Conservation (phyloP, 2,329 filamentous ascomycete species). For the Arthrobotrys sphaeroides region DNA sequence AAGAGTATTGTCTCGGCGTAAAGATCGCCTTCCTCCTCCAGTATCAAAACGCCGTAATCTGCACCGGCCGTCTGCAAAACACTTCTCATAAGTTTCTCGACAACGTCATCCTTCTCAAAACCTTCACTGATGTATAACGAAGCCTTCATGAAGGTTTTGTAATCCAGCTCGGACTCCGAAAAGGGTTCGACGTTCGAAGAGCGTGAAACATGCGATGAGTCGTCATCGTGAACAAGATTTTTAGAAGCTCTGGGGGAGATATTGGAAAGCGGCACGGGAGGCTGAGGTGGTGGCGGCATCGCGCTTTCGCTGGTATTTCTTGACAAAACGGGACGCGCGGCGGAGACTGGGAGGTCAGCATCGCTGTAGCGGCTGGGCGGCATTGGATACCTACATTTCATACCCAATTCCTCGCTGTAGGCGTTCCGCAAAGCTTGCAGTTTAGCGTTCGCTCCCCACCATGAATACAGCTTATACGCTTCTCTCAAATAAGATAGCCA, state of each 20-base stretch:
- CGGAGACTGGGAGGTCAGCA: slow-evolving; percentile 22
- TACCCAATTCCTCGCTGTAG: slow-evolving; percentile 56
- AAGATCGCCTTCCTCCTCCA: slow-evolving; percentile 57
- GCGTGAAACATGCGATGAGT: slow-evolving; percentile 56
- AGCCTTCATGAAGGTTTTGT: slow-evolving; percentile 58
- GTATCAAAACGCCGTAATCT: slow-evolving; percentile 58
- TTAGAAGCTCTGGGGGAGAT: slow-evolving; percentile 35
- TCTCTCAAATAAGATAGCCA: slow-evolving; percentile 56
- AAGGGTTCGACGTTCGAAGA: slow-evolving; percentile 56
- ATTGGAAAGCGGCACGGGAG: slow-evolving; percentile 6
- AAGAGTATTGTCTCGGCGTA: slow-evolving; percentile 58
- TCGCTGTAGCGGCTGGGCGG: slow-evolving; percentile 8
- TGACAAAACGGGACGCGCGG: slow-evolving; percentile 33
- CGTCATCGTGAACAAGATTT: slow-evolving; percentile 55
- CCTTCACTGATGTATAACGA: slow-evolving; percentile 58
- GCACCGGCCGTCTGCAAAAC: slow-evolving; percentile 58
- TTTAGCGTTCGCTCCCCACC: slow-evolving; percentile 58
- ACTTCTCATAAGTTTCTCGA: slow-evolving; percentile 58
- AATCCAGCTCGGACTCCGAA: slow-evolving; percentile 58
- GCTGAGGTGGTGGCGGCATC: slow-evolving; percentile 40
- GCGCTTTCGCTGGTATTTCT: slow-evolving; percentile 50
- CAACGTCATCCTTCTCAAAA: slow-evolving; percentile 58
- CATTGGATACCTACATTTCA: slow-evolving; percentile 44
- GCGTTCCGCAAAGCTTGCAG: slow-evolving; percentile 55
- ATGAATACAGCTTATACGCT: slow-evolving; percentile 56